Percentiles rank a stretch among this genome's conserved stretches.
These are phyloP conservation scores for Clavispora carvajalis DNA, from an alignment of 805 yeast species.

Conservation along the genomic window DNA sequence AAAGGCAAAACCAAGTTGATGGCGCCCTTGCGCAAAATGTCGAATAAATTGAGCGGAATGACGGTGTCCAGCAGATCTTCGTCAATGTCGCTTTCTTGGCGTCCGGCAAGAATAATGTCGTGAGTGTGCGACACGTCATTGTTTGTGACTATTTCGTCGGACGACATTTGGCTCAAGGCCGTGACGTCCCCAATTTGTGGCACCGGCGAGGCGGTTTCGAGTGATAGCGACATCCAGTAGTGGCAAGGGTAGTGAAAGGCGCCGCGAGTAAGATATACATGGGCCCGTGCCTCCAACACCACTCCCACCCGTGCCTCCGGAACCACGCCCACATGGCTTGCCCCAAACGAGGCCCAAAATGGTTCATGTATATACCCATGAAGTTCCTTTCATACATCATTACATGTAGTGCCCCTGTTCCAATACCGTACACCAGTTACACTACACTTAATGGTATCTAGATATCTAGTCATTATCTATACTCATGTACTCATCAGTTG, in stretches of 20 bases:
- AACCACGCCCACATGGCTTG: no score
- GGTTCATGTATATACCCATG: no score
- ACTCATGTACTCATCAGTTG: background rate
- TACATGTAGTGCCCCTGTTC: no score
- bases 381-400: no score
- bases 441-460: no score
- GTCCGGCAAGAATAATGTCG: constrained; percentile 18
- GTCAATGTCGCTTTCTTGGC: constrained; percentile 13
- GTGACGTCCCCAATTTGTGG: background rate
- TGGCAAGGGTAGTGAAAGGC: background rate
- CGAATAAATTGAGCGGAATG: constrained; percentile 27
- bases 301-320: no score
- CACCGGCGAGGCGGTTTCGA: background rate
- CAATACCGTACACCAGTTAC: no score
- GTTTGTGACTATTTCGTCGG: constrained; percentile 26
- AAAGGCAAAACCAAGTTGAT: constrained; percentile 82
- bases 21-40: constrained; percentile 45
- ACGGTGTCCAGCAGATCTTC: background rate
- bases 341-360: no score
- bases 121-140: constrained; percentile 26
- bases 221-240: background rate
- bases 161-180: constrained; percentile 18
- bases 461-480: background rate
- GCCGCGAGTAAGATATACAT: background rate
- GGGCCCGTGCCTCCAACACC: no score